These are phyloP conservation scores for Trapa incisa DNA, from an alignment of 345 rosid species.

Conservation along the genomic window DNA sequence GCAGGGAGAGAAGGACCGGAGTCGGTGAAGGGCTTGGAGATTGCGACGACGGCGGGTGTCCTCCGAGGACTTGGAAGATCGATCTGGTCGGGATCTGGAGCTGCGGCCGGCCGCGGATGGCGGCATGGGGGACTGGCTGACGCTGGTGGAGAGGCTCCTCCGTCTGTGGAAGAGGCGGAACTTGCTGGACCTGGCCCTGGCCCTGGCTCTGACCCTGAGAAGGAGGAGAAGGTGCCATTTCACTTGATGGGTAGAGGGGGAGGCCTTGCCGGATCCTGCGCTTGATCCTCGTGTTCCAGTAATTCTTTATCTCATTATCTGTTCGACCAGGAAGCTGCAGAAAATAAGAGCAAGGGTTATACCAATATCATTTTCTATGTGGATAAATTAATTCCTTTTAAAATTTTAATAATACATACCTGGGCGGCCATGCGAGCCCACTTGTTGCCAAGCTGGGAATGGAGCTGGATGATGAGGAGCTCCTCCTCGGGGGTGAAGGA, in stretches of 20 bases:
- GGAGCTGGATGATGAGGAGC: slow-evolving; percentile 13
- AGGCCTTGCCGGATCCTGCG: slow-evolving; percentile 49
- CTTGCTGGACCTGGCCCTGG: background rate
- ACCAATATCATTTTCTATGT: no score
- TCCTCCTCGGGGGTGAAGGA: slow-evolving; percentile 18
- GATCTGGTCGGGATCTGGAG: slow-evolving; percentile 16
- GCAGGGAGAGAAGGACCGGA: slow-evolving; percentile 27
- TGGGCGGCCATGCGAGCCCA: slow-evolving; percentile 22
- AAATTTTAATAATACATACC: background rate
- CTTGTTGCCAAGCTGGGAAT: slow-evolving; percentile 15
- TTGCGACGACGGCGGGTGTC: background rate
- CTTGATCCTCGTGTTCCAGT: slow-evolving; percentile 61
- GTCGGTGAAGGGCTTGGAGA: slow-evolving; percentile 8
- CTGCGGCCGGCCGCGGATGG: slow-evolving; percentile 23
- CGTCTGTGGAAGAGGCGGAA: background rate
- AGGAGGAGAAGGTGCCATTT: slow-evolving; percentile 19
- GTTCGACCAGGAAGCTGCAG: slow-evolving; percentile 48
- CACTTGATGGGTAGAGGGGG: slow-evolving; percentile 37
- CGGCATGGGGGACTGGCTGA: background rate
- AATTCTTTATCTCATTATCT: slow-evolving; percentile 63
- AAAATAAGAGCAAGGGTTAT: background rate
- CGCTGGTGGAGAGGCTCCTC: background rate
- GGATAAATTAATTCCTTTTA: no score
- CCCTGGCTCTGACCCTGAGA: no score
- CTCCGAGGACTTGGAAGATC: background rate